Evolutionary conservation across 441 rosid genomes (phyloP).

Genomic region (Melastoma candidum): DNA sequence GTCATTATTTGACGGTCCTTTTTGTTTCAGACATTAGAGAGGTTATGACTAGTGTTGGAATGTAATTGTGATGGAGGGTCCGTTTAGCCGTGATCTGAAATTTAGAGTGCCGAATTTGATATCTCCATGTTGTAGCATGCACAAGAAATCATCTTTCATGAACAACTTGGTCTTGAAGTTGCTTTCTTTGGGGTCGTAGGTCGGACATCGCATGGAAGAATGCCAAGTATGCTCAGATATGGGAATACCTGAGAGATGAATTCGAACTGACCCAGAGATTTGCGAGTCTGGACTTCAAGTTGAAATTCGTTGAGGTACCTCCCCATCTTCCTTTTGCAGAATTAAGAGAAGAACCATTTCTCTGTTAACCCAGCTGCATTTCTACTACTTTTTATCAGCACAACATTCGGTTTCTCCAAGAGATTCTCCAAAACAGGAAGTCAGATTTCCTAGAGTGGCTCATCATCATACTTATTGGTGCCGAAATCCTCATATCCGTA

Average conservation of each 20-base stretch:
- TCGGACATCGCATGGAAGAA: slow-evolving; percentile 98
- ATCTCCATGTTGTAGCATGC: too few relatives aligned
- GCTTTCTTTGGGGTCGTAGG: slow-evolving; percentile 25
- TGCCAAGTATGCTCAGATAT: slow-evolving; percentile 92
- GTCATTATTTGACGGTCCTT: too few relatives aligned
- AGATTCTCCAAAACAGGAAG: slow-evolving; percentile 88
- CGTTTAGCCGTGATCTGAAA: too few relatives aligned
- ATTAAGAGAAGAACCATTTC: not conserved
- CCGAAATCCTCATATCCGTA: slow-evolving; percentile 60
- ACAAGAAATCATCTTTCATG: too few relatives aligned
- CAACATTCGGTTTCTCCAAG: slow-evolving; percentile 83
- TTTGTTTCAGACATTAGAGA: too few relatives aligned
- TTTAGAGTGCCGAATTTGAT: too few relatives aligned
- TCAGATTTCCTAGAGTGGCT: slow-evolving; percentile 93
- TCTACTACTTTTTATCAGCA: slow-evolving; percentile 41
- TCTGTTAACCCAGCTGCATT: slow-evolving; percentile 5
- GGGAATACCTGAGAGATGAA: slow-evolving; percentile 95
- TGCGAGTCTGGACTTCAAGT: slow-evolving; percentile 89
- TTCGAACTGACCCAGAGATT: slow-evolving; percentile 89
- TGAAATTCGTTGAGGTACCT: slow-evolving; percentile 89
- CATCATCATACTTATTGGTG: slow-evolving; percentile 68
- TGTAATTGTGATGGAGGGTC: too few relatives aligned
- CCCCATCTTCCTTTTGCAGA: not conserved
- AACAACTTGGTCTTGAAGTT: not conserved
- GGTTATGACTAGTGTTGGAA: too few relatives aligned